phyloP scores from a whole-genome alignment of 1,139 yeast species.

The Taphrina deformans region DNA sequence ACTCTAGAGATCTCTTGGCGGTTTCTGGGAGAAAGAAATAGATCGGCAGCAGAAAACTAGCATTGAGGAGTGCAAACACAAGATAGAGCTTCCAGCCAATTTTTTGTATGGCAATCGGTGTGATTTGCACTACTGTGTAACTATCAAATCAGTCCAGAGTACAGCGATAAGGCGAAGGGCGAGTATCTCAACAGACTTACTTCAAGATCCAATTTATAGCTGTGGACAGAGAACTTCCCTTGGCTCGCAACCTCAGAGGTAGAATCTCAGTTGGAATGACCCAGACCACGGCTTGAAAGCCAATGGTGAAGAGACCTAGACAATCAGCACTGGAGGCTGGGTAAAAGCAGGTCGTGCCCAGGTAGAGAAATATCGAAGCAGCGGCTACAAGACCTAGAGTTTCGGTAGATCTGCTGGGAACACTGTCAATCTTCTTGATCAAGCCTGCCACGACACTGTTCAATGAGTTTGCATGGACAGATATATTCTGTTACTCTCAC shows the following conservation, averaged over 20 bases:
- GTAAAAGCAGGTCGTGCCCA: no score
- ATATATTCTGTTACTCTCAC: conserved; percentile 14
- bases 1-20: conserved; percentile 35
- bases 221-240: conserved; percentile 37
- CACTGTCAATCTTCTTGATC: background rate
- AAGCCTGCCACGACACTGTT: conserved; percentile 6
- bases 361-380: conserved; percentile 36
- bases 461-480: background rate
- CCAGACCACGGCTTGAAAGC: conserved; percentile 39
- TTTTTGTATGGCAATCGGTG: conserved; percentile 54
- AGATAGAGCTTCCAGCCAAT: conserved; percentile 53
- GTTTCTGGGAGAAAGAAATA: conserved; percentile 91
- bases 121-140: conserved; percentile 45
- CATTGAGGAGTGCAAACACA: conserved; percentile 50
- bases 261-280: conserved; percentile 38
- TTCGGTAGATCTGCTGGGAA: background rate
- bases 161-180: no score
- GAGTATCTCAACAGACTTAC: no score
- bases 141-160: background rate
- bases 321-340: background rate
- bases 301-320: conserved; percentile 36
- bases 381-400: conserved; percentile 37
- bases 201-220: conserved; percentile 38
- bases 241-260: conserved; percentile 36
- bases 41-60: conserved; percentile 47